These are phyloP conservation scores for Beauveria asiatica DNA, from an alignment of 2,329 filamentous ascomycete genomes.

Conservation along the genomic window DNA sequence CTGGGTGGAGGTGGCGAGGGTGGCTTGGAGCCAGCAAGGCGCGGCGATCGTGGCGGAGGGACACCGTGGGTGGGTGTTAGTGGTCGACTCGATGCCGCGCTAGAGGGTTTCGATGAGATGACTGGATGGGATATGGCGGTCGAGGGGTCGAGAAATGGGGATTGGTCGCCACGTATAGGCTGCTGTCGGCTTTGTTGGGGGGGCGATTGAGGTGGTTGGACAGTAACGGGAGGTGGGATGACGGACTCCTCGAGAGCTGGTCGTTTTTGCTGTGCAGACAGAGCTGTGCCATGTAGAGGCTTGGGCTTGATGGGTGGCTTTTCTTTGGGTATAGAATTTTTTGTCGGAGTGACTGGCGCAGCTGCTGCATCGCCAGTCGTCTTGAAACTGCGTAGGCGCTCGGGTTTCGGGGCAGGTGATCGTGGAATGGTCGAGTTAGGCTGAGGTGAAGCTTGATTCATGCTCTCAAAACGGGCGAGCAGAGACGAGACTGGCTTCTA, in stretches of 20 bases:
- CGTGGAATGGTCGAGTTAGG: constrained; percentile 23
- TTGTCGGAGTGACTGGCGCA: constrained; percentile 23
- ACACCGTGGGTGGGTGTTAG: constrained; percentile 40
- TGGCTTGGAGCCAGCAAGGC: constrained; percentile 38
- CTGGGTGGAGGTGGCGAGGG: constrained; percentile 57
- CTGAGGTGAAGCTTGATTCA: constrained; percentile 29
- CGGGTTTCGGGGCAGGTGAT: constrained; percentile 35
- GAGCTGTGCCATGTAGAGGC: background rate
- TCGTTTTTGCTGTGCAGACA: constrained; percentile 12
- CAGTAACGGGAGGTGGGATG: constrained; percentile 54
- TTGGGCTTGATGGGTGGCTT: constrained; percentile 36
- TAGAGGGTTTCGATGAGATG: constrained; percentile 38
- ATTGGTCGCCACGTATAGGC: constrained; percentile 31
- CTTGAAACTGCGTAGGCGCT: constrained; percentile 32
- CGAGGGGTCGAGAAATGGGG: constrained; percentile 40
- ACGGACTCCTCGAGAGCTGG: constrained; percentile 20
- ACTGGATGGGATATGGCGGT: constrained; percentile 33
- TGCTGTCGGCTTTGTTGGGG: constrained; percentile 38
- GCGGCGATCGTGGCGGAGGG: constrained; percentile 34
- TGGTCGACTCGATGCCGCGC: constrained; percentile 43
- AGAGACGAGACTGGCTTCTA: constrained; percentile 78
- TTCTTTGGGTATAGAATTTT: constrained; percentile 21
- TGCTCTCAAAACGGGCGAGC: constrained; percentile 72
- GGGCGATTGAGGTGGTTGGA: constrained; percentile 64
- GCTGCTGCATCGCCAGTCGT: constrained; percentile 27